Evolutionary conservation across 208 protist genomes (phyloP).

Genomic region (Crithidia brevicula): DNA sequence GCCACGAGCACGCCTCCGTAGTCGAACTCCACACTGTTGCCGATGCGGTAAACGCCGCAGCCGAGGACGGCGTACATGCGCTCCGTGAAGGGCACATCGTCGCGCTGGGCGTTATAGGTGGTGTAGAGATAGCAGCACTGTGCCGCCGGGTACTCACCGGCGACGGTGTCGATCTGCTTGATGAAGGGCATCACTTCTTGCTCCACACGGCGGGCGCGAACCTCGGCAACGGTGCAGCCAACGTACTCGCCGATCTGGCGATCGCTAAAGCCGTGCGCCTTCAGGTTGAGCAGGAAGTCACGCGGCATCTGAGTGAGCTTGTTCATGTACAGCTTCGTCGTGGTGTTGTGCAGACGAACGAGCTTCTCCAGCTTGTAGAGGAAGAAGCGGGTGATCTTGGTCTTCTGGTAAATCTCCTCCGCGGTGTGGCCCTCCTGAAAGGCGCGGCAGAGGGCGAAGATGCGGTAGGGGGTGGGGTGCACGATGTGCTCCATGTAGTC

Average conservation of each 20-base stretch:
- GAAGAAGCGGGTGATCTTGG: slow-evolving; percentile 97
- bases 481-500: slow-evolving; percentile 83
- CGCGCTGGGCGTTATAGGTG: slow-evolving; percentile 94
- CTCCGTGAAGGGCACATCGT: slow-evolving; percentile 87
- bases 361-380: slow-evolving; percentile 96
- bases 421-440: slow-evolving; percentile 85
- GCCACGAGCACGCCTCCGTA: slow-evolving; percentile 97
- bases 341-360: slow-evolving; percentile 47
- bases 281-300: slow-evolving; percentile 74
- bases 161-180: slow-evolving; percentile 98
- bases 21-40: slow-evolving; percentile 98
- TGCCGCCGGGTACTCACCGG: slow-evolving; percentile 97
- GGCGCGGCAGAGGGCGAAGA: slow-evolving; percentile 86
- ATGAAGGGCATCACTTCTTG: slow-evolving; percentile 91
- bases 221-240: slow-evolving; percentile 46
- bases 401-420: slow-evolving; percentile 92
- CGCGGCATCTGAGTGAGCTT: slow-evolving; percentile 48
- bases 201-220: slow-evolving; percentile 65
- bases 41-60: slow-evolving; percentile 98
- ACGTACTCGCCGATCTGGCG: slow-evolving; percentile 88
- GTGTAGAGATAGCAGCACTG: slow-evolving; percentile 96
- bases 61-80: slow-evolving; percentile 95
- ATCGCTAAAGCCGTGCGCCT: slow-evolving; percentile 96
- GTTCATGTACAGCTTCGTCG: slow-evolving; percentile 39
- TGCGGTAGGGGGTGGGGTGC: slow-evolving; percentile 80